Percentiles rank a stretch among this genome's conserved stretches.
phyloP scores from a whole-genome alignment of 345 rosid genomes.

The Kandelia obovata region DNA sequence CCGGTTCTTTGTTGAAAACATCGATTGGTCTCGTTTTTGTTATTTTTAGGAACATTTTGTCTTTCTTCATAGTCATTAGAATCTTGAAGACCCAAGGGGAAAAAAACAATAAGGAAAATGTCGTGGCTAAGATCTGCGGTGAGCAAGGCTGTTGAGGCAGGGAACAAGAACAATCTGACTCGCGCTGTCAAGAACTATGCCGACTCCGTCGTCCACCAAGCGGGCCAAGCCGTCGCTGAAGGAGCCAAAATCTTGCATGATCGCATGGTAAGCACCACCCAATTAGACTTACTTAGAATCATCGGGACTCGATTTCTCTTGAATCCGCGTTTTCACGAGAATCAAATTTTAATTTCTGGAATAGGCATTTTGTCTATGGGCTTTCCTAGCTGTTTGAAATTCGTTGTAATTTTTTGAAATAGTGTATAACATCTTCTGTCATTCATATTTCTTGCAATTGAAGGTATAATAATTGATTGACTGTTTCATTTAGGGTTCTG shows the following conservation, averaged over 20 bases:
- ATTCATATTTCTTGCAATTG: too few species aligned
- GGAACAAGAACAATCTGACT: constrained; percentile 88
- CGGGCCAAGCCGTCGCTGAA: constrained; percentile 93
- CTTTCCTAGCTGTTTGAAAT: too few species aligned
- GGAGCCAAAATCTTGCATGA: constrained; percentile 97
- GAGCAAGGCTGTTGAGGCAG: constrained; percentile 93
- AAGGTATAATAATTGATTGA: neutral
- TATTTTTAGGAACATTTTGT: neutral
- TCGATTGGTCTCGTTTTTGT: too few species aligned
- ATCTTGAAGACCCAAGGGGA: too few species aligned
- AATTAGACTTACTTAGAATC: neutral
- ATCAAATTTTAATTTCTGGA: neutral
- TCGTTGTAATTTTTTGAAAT: too few species aligned
- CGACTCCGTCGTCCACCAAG: constrained; percentile 93
- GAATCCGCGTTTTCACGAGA: neutral
- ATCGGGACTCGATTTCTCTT: neutral
- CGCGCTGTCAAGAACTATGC: constrained; percentile 84
- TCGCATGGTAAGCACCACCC: constrained; percentile 58
- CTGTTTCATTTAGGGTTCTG: neutral
- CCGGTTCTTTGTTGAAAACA: too few species aligned
- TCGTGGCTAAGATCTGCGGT: constrained; percentile 92
- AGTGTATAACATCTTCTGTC: too few species aligned
- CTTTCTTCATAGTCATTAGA: neutral
- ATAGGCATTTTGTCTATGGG: neutral
- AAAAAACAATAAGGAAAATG: constrained; percentile 13